Evolutionary conservation across 192 early-diverging fungal species (phyloP).

Genomic region (Chytriomyces confervae): DNA sequence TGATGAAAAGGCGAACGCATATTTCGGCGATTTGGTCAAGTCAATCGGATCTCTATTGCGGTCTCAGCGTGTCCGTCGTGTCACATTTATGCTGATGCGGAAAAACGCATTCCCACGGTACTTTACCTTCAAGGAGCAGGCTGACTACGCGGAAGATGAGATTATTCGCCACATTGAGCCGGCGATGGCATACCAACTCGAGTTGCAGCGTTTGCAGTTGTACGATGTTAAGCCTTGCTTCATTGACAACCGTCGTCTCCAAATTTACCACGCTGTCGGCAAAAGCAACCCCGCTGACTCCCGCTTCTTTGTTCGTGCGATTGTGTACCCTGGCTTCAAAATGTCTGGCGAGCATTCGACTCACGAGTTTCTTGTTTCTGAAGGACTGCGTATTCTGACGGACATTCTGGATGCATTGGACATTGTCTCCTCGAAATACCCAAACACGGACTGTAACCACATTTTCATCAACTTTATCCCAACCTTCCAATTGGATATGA

Average conservation of each 20-base stretch:
- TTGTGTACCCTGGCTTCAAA: constrained; percentile 86
- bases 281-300: constrained; percentile 94
- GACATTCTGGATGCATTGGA: constrained; percentile 96
- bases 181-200: constrained; percentile 96
- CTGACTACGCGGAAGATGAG: constrained; percentile 85
- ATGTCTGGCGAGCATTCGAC: constrained; percentile 81
- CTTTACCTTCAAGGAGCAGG: constrained; percentile 93
- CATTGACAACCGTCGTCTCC: constrained; percentile 92
- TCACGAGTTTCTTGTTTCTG: constrained; percentile 92
- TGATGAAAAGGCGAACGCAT: constrained; percentile 68
- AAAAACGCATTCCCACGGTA: constrained; percentile 85
- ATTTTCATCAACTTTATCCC: constrained; percentile 98
- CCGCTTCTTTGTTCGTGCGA: constrained; percentile 96
- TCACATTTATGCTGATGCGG: constrained; percentile 89
- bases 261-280: constrained; percentile 93
- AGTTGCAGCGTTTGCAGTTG: constrained; percentile 88
- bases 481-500: constrained; percentile 86
- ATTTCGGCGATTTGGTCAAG: constrained; percentile 69
- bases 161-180: constrained; percentile 99
- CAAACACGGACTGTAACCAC: constrained; percentile 99
- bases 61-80: constrained; percentile 78
- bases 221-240: constrained; percentile 97
- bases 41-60: constrained; percentile 67
- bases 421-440: constrained; percentile 85
- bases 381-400: constrained; percentile 90